Percentiles rank a stretch among this genome's conserved stretches.
Evolutionary conservation across 306 rosid species (phyloP).

Genomic region (Quercus suber): DNA sequence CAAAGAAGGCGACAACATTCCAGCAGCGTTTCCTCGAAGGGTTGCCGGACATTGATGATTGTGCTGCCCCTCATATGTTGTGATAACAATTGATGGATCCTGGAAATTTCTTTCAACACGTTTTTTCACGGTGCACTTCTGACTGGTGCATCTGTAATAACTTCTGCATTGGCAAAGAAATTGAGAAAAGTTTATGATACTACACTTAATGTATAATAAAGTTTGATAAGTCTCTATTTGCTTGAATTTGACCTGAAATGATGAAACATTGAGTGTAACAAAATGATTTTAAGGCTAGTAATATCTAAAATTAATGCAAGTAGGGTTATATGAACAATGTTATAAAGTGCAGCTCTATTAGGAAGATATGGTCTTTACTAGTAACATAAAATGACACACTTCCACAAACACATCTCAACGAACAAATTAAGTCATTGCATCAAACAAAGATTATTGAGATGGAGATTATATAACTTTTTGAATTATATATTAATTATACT

Average conservation of each 20-base stretch:
- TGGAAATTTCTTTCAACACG: slow-evolving; percentile 82
- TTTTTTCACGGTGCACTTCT: slow-evolving; percentile 75
- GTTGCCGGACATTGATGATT: slow-evolving; percentile 85
- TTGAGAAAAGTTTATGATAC: not conserved
- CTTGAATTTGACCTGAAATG: too few species aligned
- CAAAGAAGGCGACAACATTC: slow-evolving; percentile 48
- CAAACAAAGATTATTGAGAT: not conserved
- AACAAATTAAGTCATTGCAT: not conserved
- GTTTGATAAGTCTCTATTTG: too few species aligned
- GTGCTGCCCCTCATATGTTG: slow-evolving; percentile 92
- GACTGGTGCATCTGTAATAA: slow-evolving; percentile 85
- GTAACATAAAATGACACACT: not conserved
- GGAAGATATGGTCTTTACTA: not conserved
- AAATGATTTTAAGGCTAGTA: not conserved
- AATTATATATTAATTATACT: too few species aligned
- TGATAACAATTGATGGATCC: slow-evolving; percentile 69
- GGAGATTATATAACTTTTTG: not conserved
- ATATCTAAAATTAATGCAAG: not conserved
- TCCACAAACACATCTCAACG: not conserved
- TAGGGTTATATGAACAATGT: not conserved
- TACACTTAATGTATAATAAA: not conserved
- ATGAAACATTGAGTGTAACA: not conserved
- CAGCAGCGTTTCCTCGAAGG: slow-evolving; percentile 58
- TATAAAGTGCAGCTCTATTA: not conserved
- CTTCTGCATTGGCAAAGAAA: slow-evolving; percentile 42